Conservation (phyloP, 805 yeast genomes). For the Starmera amethionina region DNA sequence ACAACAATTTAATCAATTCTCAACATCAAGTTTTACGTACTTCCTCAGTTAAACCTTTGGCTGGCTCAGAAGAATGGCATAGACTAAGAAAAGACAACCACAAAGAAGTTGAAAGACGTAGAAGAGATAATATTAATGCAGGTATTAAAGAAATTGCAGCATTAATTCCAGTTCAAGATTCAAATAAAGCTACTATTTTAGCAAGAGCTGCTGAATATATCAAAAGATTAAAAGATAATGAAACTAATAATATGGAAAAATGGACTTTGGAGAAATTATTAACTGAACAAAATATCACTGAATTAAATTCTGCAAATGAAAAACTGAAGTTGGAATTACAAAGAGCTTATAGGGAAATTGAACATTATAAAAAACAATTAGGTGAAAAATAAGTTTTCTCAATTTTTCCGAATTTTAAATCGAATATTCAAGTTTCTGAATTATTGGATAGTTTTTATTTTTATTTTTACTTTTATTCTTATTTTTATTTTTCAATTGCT, state of each 20-base stretch:
- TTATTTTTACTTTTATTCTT: no score
- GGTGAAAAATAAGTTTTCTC: background rate
- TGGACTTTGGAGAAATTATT: slow-evolving; percentile 90
- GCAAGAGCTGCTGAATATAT: slow-evolving; percentile 87
- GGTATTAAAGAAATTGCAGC: slow-evolving; percentile 79
- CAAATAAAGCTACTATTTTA: slow-evolving; percentile 85
- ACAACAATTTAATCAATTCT: background rate
- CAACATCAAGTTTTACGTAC: slow-evolving; percentile 11
- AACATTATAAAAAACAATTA: slow-evolving; percentile 56
- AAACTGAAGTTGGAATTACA: slow-evolving; percentile 82
- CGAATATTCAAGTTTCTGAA: no score
- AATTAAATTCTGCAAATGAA: slow-evolving; percentile 76
- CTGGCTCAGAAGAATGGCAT: slow-evolving; percentile 82
- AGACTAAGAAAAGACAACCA: slow-evolving; percentile 79
- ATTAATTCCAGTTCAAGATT: slow-evolving; percentile 72
- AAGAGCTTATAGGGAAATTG: slow-evolving; percentile 86
- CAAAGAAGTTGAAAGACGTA: slow-evolving; percentile 89
- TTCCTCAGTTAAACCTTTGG: slow-evolving; percentile 37
- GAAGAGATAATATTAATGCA: slow-evolving; percentile 78
- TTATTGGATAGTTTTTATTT: background rate
- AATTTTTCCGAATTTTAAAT: background rate
- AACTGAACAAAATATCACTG: slow-evolving; percentile 85
- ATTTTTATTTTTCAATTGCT: background rate
- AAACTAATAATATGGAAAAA: slow-evolving; percentile 81
- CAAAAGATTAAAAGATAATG: slow-evolving; percentile 81